Conservation (phyloP, 495 filamentous ascomycete genomes). For the Daldinia concentrica region DNA sequence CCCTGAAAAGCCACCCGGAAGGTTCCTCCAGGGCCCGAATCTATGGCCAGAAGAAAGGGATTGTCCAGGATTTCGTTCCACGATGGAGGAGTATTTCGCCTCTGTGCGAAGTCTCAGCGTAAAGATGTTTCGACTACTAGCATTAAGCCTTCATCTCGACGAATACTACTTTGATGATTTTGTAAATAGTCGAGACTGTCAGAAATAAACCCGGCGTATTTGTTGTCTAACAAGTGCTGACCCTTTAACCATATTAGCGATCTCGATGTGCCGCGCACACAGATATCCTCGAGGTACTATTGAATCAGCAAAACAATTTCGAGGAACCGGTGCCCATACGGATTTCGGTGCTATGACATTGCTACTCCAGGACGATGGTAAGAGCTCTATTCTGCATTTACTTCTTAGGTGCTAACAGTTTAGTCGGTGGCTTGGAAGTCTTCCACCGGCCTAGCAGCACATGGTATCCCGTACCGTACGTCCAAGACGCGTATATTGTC, state of each 20-base stretch:
- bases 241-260: conserved; percentile 21
- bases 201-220: neutral
- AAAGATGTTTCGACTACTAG: conserved; percentile 53
- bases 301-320: conserved; percentile 40
- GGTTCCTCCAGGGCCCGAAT: conserved; percentile 58
- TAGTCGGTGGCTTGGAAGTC: conserved; percentile 57
- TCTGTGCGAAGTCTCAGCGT: conserved; percentile 48
- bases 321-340: conserved; percentile 60
- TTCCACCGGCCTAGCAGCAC: conserved; percentile 50
- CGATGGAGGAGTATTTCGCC: conserved; percentile 49
- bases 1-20: conserved; percentile 34
- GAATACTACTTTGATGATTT: conserved; percentile 57
- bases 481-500: conserved; percentile 60
- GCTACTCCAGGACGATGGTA: conserved; percentile 55
- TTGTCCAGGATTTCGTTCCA: conserved; percentile 44
- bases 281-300: conserved; percentile 42
- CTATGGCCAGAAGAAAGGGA: conserved; percentile 54
- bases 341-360: conserved; percentile 61
- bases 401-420: neutral
- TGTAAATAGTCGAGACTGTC: conserved; percentile 47
- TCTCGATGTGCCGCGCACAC: conserved; percentile 46
- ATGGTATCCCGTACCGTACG: conserved; percentile 57
- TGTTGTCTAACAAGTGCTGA: conserved; percentile 17
- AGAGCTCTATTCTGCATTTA: conserved; percentile 14
- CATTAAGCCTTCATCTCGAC: conserved; percentile 53